These are phyloP conservation scores for Thuja plicata DNA, from an alignment of 83 land plant species.

Conservation along the genomic window DNA sequence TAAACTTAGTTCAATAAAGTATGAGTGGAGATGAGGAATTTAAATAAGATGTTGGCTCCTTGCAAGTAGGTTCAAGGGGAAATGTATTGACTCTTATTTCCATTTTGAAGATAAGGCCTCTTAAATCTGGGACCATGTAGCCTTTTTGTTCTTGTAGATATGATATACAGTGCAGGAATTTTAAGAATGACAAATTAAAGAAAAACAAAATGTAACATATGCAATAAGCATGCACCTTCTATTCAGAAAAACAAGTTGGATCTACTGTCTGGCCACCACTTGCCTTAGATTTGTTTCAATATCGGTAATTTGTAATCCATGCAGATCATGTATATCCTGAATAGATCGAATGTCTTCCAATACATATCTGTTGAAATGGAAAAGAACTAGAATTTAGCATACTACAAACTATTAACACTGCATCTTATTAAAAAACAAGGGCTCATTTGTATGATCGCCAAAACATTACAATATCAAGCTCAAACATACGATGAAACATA, in stretches of 20 bases:
- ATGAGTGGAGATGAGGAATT: neutral
- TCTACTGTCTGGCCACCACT: neutral
- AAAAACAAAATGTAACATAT: neutral
- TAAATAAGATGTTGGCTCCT: neutral
- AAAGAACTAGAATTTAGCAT: neutral
- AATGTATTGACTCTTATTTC: neutral
- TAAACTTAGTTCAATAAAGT: neutral
- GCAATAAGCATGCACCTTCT: neutral
- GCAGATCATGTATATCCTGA: neutral
- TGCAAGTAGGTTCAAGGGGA: neutral
- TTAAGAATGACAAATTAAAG: neutral
- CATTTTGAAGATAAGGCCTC: neutral
- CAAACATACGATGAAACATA: neutral
- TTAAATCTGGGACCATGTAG: neutral
- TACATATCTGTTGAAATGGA: neutral
- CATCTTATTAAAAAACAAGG: neutral
- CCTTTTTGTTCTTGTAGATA: neutral
- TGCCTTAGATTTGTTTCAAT: neutral
- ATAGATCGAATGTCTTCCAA: neutral
- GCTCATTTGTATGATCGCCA: neutral
- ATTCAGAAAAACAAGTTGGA: neutral
- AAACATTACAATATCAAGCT: neutral
- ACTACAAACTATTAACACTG: neutral
- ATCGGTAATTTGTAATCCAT: neutral
- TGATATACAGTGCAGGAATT: neutral